phyloP scores from a whole-genome alignment of 2,329 filamentous ascomycete genomes.

The Biscogniauxia mediterranea region DNA sequence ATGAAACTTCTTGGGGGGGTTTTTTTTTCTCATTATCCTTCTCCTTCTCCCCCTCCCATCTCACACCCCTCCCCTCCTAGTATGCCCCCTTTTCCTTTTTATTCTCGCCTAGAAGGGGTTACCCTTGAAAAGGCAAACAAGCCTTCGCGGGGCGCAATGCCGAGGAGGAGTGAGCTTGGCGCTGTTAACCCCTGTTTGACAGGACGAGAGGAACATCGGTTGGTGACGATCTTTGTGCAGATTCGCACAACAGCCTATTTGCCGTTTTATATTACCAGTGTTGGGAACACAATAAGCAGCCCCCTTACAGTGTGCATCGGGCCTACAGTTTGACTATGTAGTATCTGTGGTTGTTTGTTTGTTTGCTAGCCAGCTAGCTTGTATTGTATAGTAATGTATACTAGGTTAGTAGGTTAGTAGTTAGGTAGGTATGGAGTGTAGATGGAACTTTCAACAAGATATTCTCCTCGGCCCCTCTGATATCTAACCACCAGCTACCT shows the following conservation, averaged over 20 bases:
- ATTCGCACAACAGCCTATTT: conserved; percentile 22
- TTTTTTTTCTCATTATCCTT: not conserved
- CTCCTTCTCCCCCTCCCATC: not conserved
- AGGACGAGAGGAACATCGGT: not conserved
- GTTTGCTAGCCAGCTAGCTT: no score
- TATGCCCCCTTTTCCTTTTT: not conserved
- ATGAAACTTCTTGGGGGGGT: not conserved
- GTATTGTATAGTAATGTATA: not conserved
- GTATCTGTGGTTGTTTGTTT: conserved; percentile 3
- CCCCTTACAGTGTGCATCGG: conserved; percentile 2
- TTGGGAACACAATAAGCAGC: conserved; percentile 6
- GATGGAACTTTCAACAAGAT: not conserved
- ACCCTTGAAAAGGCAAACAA: not conserved
- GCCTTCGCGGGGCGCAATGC: not conserved
- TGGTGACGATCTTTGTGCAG: conserved; percentile 6
- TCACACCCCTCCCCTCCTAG: not conserved
- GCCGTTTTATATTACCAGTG: conserved; percentile 18
- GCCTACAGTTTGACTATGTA: not conserved
- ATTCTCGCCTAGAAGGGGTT: not conserved
- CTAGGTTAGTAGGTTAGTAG: no score
- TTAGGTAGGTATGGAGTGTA: no score
- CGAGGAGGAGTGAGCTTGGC: not conserved
- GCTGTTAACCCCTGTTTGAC: conserved; percentile 8
- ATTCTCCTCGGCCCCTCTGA: not conserved
- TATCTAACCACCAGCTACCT: not conserved